Conservation (phyloP, 306 rosid genomes). For the Cucumis melo region DNA sequence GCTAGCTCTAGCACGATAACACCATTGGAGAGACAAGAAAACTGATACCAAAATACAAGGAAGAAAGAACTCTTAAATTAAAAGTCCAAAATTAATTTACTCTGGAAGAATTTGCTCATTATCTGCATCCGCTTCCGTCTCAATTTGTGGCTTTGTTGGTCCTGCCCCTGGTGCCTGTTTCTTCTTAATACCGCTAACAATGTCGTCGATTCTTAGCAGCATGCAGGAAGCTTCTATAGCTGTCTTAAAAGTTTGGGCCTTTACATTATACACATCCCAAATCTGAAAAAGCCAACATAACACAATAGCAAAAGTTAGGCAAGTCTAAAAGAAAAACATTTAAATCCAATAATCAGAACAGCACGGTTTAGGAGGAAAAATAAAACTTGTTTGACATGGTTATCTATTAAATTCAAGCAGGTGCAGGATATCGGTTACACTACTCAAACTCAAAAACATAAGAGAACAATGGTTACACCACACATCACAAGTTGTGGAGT, state of each 20-base stretch:
- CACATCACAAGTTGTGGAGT: neutral
- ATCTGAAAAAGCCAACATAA: neutral
- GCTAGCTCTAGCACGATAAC: neutral
- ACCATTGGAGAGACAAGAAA: neutral
- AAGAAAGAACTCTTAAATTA: neutral
- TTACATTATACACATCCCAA: constrained; percentile 80
- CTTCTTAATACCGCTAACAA: constrained; percentile 95
- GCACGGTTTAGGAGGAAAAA: neutral
- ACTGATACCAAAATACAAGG: neutral
- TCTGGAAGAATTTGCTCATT: constrained; percentile 82
- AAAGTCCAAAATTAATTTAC: constrained; percentile 22
- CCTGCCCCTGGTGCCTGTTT: constrained; percentile 60
- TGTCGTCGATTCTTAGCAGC: constrained; percentile 93
- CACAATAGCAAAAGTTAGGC: neutral
- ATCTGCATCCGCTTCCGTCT: constrained; percentile 90
- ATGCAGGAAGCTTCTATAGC: constrained; percentile 98
- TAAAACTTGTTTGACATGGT: neutral
- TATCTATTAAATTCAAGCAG: neutral
- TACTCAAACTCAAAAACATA: neutral
- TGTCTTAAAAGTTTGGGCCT: constrained; percentile 92
- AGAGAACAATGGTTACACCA: neutral
- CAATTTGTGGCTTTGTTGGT: constrained; percentile 70
- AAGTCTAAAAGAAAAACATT: neutral
- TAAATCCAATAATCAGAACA: neutral
- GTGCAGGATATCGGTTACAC: neutral